These are phyloP conservation scores for Skeletonema grethae DNA, from an alignment of 108 stramenopile species.

Conservation along the genomic window DNA sequence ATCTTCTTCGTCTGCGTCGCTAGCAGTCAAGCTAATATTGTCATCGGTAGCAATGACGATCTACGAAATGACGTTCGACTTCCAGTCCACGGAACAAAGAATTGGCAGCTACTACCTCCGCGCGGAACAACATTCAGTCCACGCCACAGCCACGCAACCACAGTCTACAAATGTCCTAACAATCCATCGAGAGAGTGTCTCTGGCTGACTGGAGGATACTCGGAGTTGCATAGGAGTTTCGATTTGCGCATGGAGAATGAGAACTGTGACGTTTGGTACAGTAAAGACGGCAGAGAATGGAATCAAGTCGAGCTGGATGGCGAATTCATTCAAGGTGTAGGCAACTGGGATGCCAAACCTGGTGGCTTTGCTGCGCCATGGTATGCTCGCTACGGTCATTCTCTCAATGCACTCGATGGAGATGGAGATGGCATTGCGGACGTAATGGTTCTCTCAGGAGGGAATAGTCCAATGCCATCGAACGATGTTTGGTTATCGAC, in stretches of 20 bases:
- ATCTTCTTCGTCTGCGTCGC: too few species aligned
- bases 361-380: slow-evolving; percentile 64
- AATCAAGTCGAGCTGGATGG: slow-evolving; percentile 47
- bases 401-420: slow-evolving; percentile 61
- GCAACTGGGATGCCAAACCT: slow-evolving; percentile 54
- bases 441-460: slow-evolving; percentile 70
- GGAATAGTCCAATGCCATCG: slow-evolving; percentile 63
- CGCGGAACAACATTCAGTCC: slow-evolving; percentile 29
- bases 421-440: slow-evolving; percentile 58
- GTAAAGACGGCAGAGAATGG: slow-evolving; percentile 42
- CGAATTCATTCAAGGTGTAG: slow-evolving; percentile 40
- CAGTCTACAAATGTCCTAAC: slow-evolving; percentile 45
- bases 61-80: slow-evolving; percentile 25
- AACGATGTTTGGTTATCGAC: slow-evolving; percentile 78
- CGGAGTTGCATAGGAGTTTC: slow-evolving; percentile 39
- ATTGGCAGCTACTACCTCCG: slow-evolving; percentile 37
- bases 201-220: slow-evolving; percentile 50
- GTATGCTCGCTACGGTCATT: slow-evolving; percentile 74
- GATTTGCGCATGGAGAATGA: slow-evolving; percentile 42
- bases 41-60: not conserved
- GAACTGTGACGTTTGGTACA: slow-evolving; percentile 49
- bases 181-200: slow-evolving; percentile 23
- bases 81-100: slow-evolving; percentile 25
- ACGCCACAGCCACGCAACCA: slow-evolving; percentile 56
- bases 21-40: too few species aligned